A percentile compares a stretch with the other conserved stretches of the same genome.
Evolutionary conservation across 371 early-diverging fungal genomes (phyloP).

Genomic region (Actinomortierella wolfii): DNA sequence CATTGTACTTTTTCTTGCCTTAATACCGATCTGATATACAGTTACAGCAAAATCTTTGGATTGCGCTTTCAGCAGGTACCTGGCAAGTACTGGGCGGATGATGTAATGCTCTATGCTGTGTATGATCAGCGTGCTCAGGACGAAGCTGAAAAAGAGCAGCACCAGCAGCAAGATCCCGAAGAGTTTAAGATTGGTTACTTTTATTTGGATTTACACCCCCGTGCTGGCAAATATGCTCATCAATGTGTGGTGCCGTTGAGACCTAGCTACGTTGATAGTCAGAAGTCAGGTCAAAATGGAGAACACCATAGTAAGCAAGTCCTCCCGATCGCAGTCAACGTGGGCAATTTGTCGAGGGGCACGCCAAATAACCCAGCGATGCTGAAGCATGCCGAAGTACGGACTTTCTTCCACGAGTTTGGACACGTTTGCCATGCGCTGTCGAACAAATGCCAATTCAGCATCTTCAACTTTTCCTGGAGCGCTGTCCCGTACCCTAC

Average conservation of each 20-base stretch:
- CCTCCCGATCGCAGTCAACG: conserved; percentile 40
- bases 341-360: conserved; percentile 42
- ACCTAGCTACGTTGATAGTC: conserved; percentile 27
- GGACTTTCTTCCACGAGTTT: conserved; percentile 53
- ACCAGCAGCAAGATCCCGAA: conserved; percentile 5
- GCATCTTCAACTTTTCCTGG: conserved; percentile 48
- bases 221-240: conserved; percentile 29
- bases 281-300: too few species aligned
- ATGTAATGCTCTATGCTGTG: conserved; percentile 38
- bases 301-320: conserved; percentile 21
- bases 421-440: conserved; percentile 87
- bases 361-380: conserved; percentile 75
- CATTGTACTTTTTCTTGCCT: not conserved
- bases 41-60: conserved; percentile 37
- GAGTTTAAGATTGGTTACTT: conserved; percentile 43
- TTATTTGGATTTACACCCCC: conserved; percentile 7
- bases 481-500: conserved; percentile 39
- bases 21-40: not conserved
- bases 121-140: conserved; percentile 41
- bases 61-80: conserved; percentile 40
- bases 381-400: conserved; percentile 83
- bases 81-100: conserved; percentile 47
- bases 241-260: conserved; percentile 44
- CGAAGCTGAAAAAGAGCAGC: conserved; percentile 20
- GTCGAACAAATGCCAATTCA: conserved; percentile 57